A percentile compares a stretch with the other conserved stretches of the same genome.
These are phyloP conservation scores for Cladorrhinum sp. DNA, from an alignment of 2,329 filamentous ascomycete genomes.

Conservation along the genomic window DNA sequence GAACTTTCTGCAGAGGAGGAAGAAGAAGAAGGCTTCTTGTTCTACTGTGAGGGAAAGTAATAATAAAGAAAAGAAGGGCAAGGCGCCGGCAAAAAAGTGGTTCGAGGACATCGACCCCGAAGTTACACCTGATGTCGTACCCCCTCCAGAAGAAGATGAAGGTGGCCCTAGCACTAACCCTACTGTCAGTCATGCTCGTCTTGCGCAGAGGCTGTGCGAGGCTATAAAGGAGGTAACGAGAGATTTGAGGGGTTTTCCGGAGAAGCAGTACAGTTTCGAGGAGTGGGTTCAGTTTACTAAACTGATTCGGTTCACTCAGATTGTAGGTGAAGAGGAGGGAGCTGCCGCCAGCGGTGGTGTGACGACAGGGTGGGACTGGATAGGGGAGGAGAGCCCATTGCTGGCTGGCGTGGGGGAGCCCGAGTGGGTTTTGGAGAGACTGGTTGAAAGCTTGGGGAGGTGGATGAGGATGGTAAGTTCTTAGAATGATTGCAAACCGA, in stretches of 20 bases:
- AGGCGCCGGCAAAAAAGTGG: not conserved
- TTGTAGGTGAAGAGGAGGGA: not conserved
- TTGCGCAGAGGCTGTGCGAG: slow-evolving; percentile 54
- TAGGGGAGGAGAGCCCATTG: slow-evolving; percentile 66
- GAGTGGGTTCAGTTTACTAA: slow-evolving; percentile 67
- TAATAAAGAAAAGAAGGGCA: not conserved
- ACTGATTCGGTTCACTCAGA: slow-evolving; percentile 55
- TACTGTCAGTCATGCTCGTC: slow-evolving; percentile 9
- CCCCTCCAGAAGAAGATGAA: not conserved
- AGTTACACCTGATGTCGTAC: not conserved
- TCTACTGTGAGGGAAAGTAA: too few species aligned
- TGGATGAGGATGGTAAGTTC: slow-evolving; percentile 25
- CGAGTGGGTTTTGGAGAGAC: slow-evolving; percentile 63
- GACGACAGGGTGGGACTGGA: slow-evolving; percentile 72
- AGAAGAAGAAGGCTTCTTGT: too few species aligned
- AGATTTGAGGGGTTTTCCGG: slow-evolving; percentile 46
- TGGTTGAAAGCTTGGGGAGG: slow-evolving; percentile 59
- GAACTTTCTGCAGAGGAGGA: slow-evolving; percentile 38
- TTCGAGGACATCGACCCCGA: not conserved
- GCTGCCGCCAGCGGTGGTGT: too few species aligned
- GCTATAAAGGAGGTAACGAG: slow-evolving; percentile 55
- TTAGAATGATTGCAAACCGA: not conserved
- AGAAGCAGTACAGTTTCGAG: slow-evolving; percentile 60
- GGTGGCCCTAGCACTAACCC: slow-evolving; percentile 33
- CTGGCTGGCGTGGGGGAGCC: slow-evolving; percentile 60